Base-by-base conservation (phyloP, 2,329 filamentous ascomycete species). In the Alternaria ventricosa region DNA sequence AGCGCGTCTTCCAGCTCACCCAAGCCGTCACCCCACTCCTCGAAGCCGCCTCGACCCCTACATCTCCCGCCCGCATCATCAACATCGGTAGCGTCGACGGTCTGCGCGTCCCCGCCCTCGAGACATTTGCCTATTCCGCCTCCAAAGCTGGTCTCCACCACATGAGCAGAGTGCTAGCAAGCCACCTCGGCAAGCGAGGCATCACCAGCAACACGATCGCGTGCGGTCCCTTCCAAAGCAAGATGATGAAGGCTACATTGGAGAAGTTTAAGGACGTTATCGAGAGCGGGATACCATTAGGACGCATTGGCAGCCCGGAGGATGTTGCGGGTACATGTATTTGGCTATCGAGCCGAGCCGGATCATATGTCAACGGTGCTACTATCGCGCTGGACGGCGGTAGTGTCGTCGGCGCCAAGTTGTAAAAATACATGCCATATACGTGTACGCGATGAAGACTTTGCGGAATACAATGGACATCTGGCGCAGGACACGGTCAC, bases 241-340 rank as follows among this genome's bases (percentile, higher is more conserved):
- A 89, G 73, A 91, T 92, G 86, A 92, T 92, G 90, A 90, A 89
- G 43, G 85, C 87, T 2, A 92, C 90, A 80, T 85, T 90, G 70
- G 81, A 87, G 60, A 83, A 88, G 30, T 85, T 85, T 61, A 82
- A 85, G 51, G 86, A 87, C 5, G 77, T 77, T 7, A 89, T 91
- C 68, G 83, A 84, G 61, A 81, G 79, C 0, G 85, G 88, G 4
- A 88, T 91, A 63, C 91, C 91, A 10, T 74, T 93, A 68, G 86
- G 87, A 0, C 82, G 91, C 30, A 91, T 93, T 70, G 91, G 91
- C 0, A 85, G 81, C 18, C 86, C 89, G 1, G 81, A 89, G 75
- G 91, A 94, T 77, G 88, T 92, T 5, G 90, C 90, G 0, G 91
- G 91, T 0, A 85, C 90, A 11, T 92, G 90, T 75, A 79, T 94